phyloP scores from a whole-genome alignment of 306 rosid species.

The Casuarina equisetifolia region DNA sequence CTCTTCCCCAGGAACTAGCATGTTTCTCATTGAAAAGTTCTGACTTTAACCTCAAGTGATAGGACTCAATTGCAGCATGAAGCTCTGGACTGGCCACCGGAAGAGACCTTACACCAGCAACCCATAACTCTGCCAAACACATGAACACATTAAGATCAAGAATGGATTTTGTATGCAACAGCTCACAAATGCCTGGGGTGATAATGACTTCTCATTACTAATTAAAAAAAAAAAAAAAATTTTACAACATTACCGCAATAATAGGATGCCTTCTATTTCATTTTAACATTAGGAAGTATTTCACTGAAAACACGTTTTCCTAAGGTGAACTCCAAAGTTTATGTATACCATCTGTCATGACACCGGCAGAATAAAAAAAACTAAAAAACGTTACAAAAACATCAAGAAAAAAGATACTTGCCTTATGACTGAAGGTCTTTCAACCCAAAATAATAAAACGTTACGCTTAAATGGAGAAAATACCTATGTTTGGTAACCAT shows the following conservation, averaged over 20 bases:
- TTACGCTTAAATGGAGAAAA: conserved; percentile 24
- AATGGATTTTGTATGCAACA: conserved; percentile 11
- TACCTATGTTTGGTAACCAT: conserved; percentile 68
- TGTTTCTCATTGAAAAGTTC: conserved; percentile 51
- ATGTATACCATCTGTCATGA: conserved; percentile 3
- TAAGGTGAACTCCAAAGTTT: not conserved
- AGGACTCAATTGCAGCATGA: conserved; percentile 69
- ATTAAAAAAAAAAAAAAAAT: not conserved
- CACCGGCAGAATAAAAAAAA: not conserved
- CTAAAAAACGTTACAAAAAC: not conserved
- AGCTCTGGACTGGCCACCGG: conserved; percentile 62
- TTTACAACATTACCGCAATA: not conserved
- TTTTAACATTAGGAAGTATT: not conserved
- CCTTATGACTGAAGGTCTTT: conserved; percentile 15
- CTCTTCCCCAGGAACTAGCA: conserved; percentile 55
- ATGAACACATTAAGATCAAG: conserved; percentile 26
- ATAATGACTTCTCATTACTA: conserved; percentile 1
- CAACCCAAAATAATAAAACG: conserved; percentile 11
- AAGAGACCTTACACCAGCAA: conserved; percentile 54
- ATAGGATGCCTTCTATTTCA: not conserved
- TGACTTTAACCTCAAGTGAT: conserved; percentile 66
- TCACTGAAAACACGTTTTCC: not conserved
- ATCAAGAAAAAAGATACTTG: conserved; percentile 5
- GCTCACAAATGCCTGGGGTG: conserved; percentile 9
- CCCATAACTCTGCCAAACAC: conserved; percentile 62